Conservation (phyloP, 2,329 filamentous ascomycete genomes). For the Colletotrichum simmondsii region DNA sequence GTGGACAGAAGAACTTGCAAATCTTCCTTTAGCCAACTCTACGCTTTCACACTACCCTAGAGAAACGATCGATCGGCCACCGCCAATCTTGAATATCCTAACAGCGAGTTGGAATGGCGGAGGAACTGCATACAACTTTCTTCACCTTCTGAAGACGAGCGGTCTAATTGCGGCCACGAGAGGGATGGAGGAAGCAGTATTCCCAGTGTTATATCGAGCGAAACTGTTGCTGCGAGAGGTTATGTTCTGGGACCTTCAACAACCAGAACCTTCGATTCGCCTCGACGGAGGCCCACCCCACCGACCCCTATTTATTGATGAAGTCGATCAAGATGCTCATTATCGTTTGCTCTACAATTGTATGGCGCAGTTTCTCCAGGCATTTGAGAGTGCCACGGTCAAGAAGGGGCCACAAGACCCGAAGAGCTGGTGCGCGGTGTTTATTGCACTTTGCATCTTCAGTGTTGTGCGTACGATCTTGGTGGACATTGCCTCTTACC, state of each 20-base stretch:
- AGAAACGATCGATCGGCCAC: constrained; percentile 52
- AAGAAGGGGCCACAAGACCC: constrained; percentile 50
- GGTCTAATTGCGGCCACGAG: constrained; percentile 60
- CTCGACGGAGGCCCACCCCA: constrained; percentile 39
- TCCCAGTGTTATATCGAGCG: constrained; percentile 63
- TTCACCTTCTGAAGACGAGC: constrained; percentile 62
- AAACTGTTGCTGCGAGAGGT: constrained; percentile 67
- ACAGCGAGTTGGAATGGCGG: constrained; percentile 63
- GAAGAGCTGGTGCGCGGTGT: constrained; percentile 61
- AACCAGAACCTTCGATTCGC: constrained; percentile 57
- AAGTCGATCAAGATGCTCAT: constrained; percentile 59
- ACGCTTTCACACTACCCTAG: constrained; percentile 50
- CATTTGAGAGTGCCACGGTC: constrained; percentile 59
- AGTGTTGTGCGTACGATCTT: constrained; percentile 65
- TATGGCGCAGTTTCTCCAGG: constrained; percentile 62
- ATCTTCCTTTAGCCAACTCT: constrained; percentile 50
- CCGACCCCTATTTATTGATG: constrained; percentile 45
- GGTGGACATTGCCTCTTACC: constrained; percentile 53
- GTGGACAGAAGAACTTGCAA: constrained; percentile 64
- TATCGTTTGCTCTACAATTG: constrained; percentile 61
- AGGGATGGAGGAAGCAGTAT: constrained; percentile 58
- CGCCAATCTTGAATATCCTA: constrained; percentile 61
- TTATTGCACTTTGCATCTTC: constrained; percentile 68
- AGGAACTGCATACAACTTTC: constrained; percentile 61
- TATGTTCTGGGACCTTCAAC: constrained; percentile 64